phyloP scores from a whole-genome alignment of 352 stramenopile species.

The Phytophthora tubulina region DNA sequence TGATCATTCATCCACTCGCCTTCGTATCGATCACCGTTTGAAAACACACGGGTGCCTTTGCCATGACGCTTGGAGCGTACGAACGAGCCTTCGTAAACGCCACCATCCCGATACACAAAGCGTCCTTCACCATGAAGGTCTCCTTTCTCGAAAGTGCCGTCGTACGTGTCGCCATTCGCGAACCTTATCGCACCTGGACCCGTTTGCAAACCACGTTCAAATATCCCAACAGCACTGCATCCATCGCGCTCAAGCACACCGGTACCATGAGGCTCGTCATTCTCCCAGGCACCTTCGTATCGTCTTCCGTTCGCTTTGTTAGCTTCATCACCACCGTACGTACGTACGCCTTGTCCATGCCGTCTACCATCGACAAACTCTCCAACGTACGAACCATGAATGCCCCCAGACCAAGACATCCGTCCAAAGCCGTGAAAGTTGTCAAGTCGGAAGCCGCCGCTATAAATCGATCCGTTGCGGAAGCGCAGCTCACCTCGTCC shows the following conservation, averaged over 20 bases:
- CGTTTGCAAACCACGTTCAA: conserved; percentile 57
- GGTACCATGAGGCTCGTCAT: conserved; percentile 67
- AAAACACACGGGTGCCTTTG: conserved; percentile 56
- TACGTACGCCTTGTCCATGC: conserved; percentile 68
- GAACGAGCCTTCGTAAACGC: conserved; percentile 68
- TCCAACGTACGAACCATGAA: conserved; percentile 68
- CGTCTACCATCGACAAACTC: conserved; percentile 64
- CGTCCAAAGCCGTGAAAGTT: conserved; percentile 74
- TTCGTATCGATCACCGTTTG: conserved; percentile 61
- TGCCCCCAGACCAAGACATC: conserved; percentile 50
- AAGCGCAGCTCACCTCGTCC: conserved; percentile 61
- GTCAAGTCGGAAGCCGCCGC: conserved; percentile 57
- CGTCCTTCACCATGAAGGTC: conserved; percentile 58
- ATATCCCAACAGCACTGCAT: conserved; percentile 71
- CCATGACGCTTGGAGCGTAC: conserved; percentile 61
- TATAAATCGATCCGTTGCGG: conserved; percentile 63
- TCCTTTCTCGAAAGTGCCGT: conserved; percentile 63
- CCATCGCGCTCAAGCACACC: conserved; percentile 61
- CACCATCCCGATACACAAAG: conserved; percentile 59
- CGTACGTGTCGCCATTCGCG: conserved; percentile 75
- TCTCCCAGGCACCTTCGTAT: conserved; percentile 78
- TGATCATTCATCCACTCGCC: conserved; percentile 64
- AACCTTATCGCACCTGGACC: conserved; percentile 69
- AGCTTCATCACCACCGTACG: conserved; percentile 52
- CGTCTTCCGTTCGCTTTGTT: conserved; percentile 29